These are phyloP conservation scores for Blastobotrys proliferans DNA, from an alignment of 1,139 yeast species.

Conservation along the genomic window DNA sequence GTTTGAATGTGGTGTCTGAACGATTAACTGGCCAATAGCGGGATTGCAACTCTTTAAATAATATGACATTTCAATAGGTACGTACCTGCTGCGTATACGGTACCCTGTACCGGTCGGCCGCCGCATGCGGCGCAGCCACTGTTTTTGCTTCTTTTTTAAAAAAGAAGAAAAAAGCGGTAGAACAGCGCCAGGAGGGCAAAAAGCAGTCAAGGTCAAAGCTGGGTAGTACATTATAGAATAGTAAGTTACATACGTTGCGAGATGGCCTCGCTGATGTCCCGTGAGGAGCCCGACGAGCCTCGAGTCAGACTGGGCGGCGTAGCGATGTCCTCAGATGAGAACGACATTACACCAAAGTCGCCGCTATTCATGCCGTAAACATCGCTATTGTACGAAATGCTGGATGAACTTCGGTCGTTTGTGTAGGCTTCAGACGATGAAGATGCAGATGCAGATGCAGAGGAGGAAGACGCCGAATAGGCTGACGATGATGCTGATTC, in stretches of 20 bases:
- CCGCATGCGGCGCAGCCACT: too few species aligned
- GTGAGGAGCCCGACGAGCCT: conserved; percentile 8
- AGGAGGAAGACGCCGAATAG: not conserved
- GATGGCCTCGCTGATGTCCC: conserved; percentile 2
- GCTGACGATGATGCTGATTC: conserved; percentile 1
- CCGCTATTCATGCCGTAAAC: conserved; percentile 12
- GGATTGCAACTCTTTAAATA: not conserved
- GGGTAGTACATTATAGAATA: too few species aligned
- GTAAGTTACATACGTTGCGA: too few species aligned
- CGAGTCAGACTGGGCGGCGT: conserved; percentile 15
- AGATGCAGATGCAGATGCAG: conserved; percentile 1
- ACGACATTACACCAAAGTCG: conserved; percentile 4
- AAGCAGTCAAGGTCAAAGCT: too few species aligned
- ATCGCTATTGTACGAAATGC: conserved; percentile 12
- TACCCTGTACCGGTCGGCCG: too few species aligned
- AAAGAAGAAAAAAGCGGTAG: too few species aligned
- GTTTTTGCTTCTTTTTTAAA: too few species aligned
- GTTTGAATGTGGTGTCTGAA: not conserved
- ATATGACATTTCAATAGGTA: too few species aligned
- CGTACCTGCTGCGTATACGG: too few species aligned
- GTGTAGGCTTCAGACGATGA: not conserved
- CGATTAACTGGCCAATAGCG: not conserved
- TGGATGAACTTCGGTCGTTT: conserved; percentile 1
- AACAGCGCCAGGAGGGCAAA: too few species aligned
- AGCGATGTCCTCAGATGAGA: conserved; percentile 11